Base-by-base conservation (phyloP, 1,284 basidiomycete species). In the Trametes versicolor region DNA sequence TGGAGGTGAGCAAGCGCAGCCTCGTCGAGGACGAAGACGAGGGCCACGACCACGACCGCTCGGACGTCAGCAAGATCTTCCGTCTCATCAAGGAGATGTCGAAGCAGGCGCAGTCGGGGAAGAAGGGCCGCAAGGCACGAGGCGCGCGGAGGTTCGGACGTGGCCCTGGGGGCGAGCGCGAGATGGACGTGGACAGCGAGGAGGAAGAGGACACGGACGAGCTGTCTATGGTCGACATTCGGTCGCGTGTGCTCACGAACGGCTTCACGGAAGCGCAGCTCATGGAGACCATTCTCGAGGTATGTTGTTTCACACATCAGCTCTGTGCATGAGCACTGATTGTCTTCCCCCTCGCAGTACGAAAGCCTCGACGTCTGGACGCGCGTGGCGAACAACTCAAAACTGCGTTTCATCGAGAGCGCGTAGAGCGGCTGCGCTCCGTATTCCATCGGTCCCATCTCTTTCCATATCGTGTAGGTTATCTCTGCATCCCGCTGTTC, bases 1-100 rank as follows among this genome's bases (percentile, higher is more conserved):
- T 99, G 94, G 95, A 97, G 70, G 95, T 95, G 68, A 95, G 93
- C 80, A 99, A 99, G 79, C 93, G 94, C 71, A 94, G 89, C 72
- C 81, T 99, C 71, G 85, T 90, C 67, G 93, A 95, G 53, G 94
- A 97, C 48, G 86, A 89, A 58, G 88, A 91, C 21, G 86, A 87
- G 27, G 78, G 78, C 7, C 79, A 79, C n/a, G 88, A 87, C 34
- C 80, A 80, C 39, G 97, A 99, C 76, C 86, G 87, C 68, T 94
- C 95, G 27, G 84, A 86, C 60, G 85, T 89, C 67, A 93, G 90
- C 76, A 90, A 93, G 79, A 94, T 98, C 75, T 97, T 92, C 80
- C 85, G 95, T 48, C 85, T 98, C 70, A 92, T 99, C 81, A 96
- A 94, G 77, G 88, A 89, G 37, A 96, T 98, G 94, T 85, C 87